Percentiles rank a stretch among this genome's conserved stretches.
These are phyloP conservation scores for Acmispon strigosus DNA, from an alignment of 306 rosid species.

Conservation along the genomic window DNA sequence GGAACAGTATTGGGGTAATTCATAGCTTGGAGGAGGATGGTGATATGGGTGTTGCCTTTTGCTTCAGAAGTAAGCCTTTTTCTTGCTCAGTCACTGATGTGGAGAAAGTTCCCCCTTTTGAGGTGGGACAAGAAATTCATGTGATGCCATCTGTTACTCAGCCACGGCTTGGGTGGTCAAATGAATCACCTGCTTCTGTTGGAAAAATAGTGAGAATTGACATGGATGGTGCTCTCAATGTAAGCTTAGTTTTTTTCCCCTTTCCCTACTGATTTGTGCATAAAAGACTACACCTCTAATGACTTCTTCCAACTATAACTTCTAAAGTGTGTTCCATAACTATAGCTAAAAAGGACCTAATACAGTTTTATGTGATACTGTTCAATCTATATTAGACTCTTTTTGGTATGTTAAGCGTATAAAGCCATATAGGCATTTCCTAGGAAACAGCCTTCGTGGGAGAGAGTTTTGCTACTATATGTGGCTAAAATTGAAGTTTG, in stretches of 20 bases:
- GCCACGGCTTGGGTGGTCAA: conserved; percentile 97
- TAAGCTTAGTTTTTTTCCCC: conserved; percentile 35
- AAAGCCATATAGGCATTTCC: neutral
- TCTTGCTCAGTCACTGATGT: conserved; percentile 90
- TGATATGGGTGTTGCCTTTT: conserved; percentile 90
- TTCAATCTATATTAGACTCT: neutral
- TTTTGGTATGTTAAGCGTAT: conserved; percentile 1
- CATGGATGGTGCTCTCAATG: conserved; percentile 97
- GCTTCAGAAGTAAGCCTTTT: conserved; percentile 96
- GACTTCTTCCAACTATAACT: neutral
- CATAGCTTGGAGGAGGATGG: conserved; percentile 95
- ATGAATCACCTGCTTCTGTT: conserved; percentile 85
- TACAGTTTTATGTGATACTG: neutral
- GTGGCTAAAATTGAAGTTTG: neutral
- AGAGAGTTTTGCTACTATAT: neutral
- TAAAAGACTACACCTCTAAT: neutral
- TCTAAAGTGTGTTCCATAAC: neutral
- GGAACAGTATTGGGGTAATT: conserved; percentile 85
- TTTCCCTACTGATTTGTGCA: conserved; percentile 1
- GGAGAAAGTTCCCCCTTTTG: conserved; percentile 85
- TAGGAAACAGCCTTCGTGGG: neutral
- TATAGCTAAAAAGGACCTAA: neutral
- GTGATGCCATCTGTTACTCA: conserved; percentile 64
- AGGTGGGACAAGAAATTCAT: conserved; percentile 86
- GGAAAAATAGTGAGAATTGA: conserved; percentile 81